Conservation (phyloP, 306 rosid species). For the Luffa acutangula region DNA sequence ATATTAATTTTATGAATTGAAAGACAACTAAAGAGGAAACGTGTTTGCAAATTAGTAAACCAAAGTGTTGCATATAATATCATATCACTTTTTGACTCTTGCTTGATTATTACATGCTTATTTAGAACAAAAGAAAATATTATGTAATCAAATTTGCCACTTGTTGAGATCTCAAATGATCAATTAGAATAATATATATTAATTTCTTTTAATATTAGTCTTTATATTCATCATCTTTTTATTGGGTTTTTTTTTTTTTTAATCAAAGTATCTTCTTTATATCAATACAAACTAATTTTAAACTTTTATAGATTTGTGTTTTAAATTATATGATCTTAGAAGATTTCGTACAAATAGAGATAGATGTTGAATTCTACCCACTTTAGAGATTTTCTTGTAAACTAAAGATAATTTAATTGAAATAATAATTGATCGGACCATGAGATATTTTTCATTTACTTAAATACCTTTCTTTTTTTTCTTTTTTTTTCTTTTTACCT, state of each 20-base stretch:
- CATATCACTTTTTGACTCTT: background rate
- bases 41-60: conserved; percentile 17
- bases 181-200: background rate
- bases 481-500: background rate
- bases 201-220: background rate
- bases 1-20: background rate
- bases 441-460: background rate
- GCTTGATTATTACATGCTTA: background rate
- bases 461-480: too few relatives aligned
- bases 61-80: background rate
- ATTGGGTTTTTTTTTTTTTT: too few relatives aligned
- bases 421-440: background rate
- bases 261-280: background rate
- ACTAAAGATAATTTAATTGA: background rate
- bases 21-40: background rate
- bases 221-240: background rate
- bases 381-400: background rate
- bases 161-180: background rate
- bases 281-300: too few relatives aligned
- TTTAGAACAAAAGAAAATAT: background rate
- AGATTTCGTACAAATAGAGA: too few relatives aligned
- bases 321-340: too few relatives aligned
- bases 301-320: too few relatives aligned
- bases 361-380: background rate
- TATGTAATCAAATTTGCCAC: background rate